Base-by-base conservation (phyloP, 805 yeast genomes). In the Saccharomyces paradoxus region DNA sequence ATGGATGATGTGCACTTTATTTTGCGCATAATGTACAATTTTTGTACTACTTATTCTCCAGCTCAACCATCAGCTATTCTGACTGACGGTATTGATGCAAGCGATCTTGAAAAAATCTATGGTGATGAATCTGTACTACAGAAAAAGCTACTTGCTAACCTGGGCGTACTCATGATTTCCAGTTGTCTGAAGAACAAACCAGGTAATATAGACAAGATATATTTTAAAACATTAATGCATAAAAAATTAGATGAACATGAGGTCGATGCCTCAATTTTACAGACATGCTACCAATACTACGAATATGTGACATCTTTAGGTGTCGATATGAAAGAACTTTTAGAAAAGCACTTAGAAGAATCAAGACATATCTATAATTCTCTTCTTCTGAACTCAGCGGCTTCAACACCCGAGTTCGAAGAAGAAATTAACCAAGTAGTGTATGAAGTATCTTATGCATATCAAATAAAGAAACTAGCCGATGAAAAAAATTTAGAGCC, bases 61-160 rank as follows among this genome's bases (percentile, higher is more conserved):
- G 73, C 82, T 14, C 60, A 65, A 55, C 60, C 73, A 53, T 77
- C 81, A 1, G 60, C 63, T 1, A 67, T 68, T 37, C 61, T 65
- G 44, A 55, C 60, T 14, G 61, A 63, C n/a, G 61, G 59, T 4
- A 55, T 26, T 12, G 51, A 54, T 3, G 59, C 68, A 17, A 74
- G 70, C 21, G 75, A 78, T 26, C 59, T 72, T 1, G 71, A 69
- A 4, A 79, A 77, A 26, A 68, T 77, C 32, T 61, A 60, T 17
- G 74, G 74, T 28, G 87, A 83, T 62, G 92, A 86, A 65, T 71
- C 76, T 4, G 79, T 77, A 56, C 69, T 86, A 41, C 89, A 86
- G 60, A 74, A 87, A 46, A 80, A 79, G 58, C 70, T 89, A 41
- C 71, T 91, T 51, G 80, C 81, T 41, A 77, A 82, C 47, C 79